These are phyloP conservation scores for Diaporthe aspalathi DNA, from an alignment of 2,329 filamentous ascomycete species.

Conservation along the genomic window DNA sequence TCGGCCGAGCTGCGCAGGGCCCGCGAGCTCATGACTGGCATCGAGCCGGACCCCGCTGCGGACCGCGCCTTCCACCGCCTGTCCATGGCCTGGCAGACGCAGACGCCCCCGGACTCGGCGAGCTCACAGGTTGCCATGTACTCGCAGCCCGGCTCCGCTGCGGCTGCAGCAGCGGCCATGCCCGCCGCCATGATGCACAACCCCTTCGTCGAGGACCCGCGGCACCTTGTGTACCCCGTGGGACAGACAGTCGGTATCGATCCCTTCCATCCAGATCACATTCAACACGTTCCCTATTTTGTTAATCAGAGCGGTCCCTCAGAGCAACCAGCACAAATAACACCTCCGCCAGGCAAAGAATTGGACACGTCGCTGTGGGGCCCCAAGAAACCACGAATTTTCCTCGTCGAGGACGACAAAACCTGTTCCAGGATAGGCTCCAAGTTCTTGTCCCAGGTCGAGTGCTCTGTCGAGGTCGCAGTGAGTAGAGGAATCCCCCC, in stretches of 20 bases:
- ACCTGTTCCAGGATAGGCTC: constrained; percentile 75
- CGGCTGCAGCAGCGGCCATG: constrained; percentile 46
- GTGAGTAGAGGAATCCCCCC: constrained; percentile 57
- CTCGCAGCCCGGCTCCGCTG: constrained; percentile 53
- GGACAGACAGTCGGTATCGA: constrained; percentile 93
- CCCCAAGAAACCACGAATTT: constrained; percentile 77
- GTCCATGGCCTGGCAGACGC: constrained; percentile 62
- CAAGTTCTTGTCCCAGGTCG: constrained; percentile 74
- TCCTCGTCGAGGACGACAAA: constrained; percentile 87
- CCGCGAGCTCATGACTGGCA: constrained; percentile 65
- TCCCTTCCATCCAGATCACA: constrained; percentile 92
- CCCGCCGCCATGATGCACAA: constrained; percentile 60
- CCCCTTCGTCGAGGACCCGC: constrained; percentile 63
- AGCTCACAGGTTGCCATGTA: constrained; percentile 65
- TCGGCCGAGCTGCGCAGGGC: constrained; percentile 66
- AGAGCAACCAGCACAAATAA: constrained; percentile 54
- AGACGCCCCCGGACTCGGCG: constrained; percentile 62
- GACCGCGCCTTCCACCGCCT: constrained; percentile 68
- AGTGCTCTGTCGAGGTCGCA: constrained; percentile 75
- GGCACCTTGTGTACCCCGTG: constrained; percentile 87
- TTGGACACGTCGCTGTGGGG: constrained; percentile 65
- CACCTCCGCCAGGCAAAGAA: constrained; percentile 50
- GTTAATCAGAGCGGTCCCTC: constrained; percentile 73
- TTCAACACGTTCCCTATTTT: constrained; percentile 91
- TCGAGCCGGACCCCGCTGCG: constrained; percentile 62